Base-by-base conservation (phyloP, 2,329 filamentous ascomycete genomes). In the Neonectria faginata region DNA sequence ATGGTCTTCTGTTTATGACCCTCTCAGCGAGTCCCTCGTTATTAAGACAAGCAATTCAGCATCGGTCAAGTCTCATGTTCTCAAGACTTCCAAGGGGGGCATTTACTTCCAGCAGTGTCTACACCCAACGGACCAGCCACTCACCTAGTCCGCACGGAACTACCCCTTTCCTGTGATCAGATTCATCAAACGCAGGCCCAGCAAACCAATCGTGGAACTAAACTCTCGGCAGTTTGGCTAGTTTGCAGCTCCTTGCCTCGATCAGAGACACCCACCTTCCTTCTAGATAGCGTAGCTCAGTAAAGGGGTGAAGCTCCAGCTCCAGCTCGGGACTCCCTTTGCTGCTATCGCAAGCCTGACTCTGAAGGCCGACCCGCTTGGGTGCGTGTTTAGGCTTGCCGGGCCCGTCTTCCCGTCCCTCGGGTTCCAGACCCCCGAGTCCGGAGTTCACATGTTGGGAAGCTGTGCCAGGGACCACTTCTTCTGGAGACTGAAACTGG, bases 381-480 rank as follows among this genome's bases (percentile, higher is more conserved):
- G 20, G 18, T 27, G 41, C 47, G 18, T 51, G 29, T 27, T 47
- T 22, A 48, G 47, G 20, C 14, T 31, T 44, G 47, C 31, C 52
- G 48, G 60, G 47, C 48, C 50, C 18, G 27, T 54, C 33, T 44
- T 52, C 50, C 41, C 48, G 50, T 41, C 36, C 33, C 25, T 58
- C 29, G 22, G 55, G 18, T 42, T 58, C 55, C 33, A 63, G 50
- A 45, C 55, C 48, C 48, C 41, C 33, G 31, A 18, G 48, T 14
- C 27, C 47, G 45, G 45, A 33, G 39, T 50, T 53, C 45, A 52
- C 45, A 22, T 36, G 52, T 45, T 62, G 45, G 7, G 18, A 20
- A 39, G 10, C 16, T 52, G 20, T 22, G 29, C 36, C 60, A 31
- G 39, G 29, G 14, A 14, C 47, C 39, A n/a, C 45, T 39, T 50